Percentiles rank a stretch among this genome's conserved stretches.
These are phyloP conservation scores for Zymoseptoria passerinii DNA, from an alignment of 2,329 filamentous ascomycete genomes.

Conservation along the genomic window DNA sequence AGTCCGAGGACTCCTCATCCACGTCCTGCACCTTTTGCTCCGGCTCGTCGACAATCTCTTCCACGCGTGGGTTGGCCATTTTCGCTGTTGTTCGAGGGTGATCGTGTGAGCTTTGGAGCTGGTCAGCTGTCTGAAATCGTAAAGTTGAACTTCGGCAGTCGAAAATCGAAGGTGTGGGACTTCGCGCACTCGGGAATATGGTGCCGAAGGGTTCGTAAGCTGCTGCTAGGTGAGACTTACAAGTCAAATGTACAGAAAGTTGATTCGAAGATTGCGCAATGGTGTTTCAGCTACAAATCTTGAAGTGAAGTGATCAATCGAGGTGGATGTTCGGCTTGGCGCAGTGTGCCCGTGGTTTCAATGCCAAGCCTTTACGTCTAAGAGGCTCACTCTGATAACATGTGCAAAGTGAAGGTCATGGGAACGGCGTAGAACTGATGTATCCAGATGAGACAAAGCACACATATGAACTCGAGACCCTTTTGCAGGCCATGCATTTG, in stretches of 20 bases:
- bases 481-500: constrained; percentile 16
- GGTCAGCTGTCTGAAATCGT: not conserved
- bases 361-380: not conserved
- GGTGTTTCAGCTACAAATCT: not conserved
- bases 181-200: not conserved
- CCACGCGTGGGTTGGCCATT: constrained; percentile 97
- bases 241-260: not conserved
- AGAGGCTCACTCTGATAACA: not conserved
- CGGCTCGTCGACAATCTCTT: constrained; percentile 88
- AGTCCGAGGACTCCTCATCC: constrained; percentile 62
- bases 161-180: not conserved
- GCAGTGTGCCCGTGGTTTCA: not conserved
- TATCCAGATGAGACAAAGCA: not conserved
- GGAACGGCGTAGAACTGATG: not conserved
- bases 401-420: not conserved
- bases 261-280: not conserved
- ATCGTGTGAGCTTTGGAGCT: not conserved
- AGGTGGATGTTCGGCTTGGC: not conserved
- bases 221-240: not conserved
- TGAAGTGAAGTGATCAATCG: not conserved
- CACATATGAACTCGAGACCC: constrained; percentile 5
- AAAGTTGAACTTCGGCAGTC: not conserved
- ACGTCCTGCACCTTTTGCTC: constrained; percentile 54
- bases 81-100: constrained; percentile 36
- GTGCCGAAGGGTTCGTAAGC: not conserved